Evolutionary conservation across 1,284 basidiomycete species (phyloP).

Genomic region (Cerrena zonata): DNA sequence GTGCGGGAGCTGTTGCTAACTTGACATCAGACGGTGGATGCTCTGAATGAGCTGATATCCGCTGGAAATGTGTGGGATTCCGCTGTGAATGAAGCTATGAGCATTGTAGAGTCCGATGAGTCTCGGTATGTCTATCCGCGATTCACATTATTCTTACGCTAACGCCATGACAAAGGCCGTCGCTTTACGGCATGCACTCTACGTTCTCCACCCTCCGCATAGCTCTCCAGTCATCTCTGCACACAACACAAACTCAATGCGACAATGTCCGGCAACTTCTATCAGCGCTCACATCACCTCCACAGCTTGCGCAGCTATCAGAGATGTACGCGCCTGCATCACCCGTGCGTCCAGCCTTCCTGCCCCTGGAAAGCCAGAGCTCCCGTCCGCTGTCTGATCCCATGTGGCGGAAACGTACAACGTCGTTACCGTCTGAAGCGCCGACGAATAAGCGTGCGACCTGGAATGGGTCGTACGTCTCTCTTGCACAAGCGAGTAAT

Average conservation of each 20-base stretch:
- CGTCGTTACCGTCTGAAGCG: conserved; percentile 11
- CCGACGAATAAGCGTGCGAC: conserved; percentile 55
- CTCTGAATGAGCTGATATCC: conserved; percentile 58
- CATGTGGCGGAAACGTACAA: conserved; percentile 20
- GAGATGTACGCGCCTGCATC: conserved; percentile 82
- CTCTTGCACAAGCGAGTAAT: conserved; percentile 40
- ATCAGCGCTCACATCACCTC: conserved; percentile 63
- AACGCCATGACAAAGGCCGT: conserved; percentile 11
- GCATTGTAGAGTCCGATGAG: conserved; percentile 63
- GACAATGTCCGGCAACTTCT: conserved; percentile 74
- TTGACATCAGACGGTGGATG: conserved; percentile 47
- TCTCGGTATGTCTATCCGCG: conserved; percentile 38
- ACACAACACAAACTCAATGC: conserved; percentile 70
- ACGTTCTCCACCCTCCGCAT: conserved; percentile 58
- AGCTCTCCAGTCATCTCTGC: conserved; percentile 63
- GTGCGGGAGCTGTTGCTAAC: conserved; percentile 4
- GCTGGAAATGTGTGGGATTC: conserved; percentile 69
- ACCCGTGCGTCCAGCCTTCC: conserved; percentile 40
- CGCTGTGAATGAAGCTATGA: conserved; percentile 60
- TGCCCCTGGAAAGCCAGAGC: conserved; percentile 24
- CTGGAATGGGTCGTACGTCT: conserved; percentile 64
- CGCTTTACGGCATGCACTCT: conserved; percentile 38
- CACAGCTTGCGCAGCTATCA: conserved; percentile 63
- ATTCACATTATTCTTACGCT: not conserved
- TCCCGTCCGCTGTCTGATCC: conserved; percentile 41